Conservation (phyloP, 148 eudicot genomes). For the Vaccinium myrtillus region DNA sequence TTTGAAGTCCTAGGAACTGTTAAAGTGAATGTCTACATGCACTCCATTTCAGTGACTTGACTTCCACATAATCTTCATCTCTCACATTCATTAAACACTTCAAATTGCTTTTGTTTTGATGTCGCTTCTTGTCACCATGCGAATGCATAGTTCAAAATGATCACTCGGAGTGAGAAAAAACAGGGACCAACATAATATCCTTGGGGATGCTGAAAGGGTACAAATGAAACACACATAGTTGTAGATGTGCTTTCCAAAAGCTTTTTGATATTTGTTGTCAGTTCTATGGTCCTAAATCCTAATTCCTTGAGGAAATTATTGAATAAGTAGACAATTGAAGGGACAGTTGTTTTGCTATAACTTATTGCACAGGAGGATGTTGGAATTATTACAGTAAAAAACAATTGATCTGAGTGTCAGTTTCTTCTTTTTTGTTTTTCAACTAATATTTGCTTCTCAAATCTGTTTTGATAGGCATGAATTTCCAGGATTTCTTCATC, state of each 20-base stretch:
- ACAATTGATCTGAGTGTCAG: background rate
- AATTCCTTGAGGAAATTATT: background rate
- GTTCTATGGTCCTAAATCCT: background rate
- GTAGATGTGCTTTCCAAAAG: background rate
- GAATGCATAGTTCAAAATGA: background rate
- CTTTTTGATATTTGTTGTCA: background rate
- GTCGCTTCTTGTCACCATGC: background rate
- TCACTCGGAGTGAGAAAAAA: background rate
- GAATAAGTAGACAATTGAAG: background rate
- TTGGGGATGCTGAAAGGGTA: constrained; percentile 1
- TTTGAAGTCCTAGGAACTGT: background rate
- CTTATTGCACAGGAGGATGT: background rate
- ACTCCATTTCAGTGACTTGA: background rate
- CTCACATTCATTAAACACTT: background rate
- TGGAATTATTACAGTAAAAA: background rate
- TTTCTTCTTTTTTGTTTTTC: background rate
- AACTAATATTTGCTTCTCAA: background rate
- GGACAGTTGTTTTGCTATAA: background rate
- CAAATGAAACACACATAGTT: background rate
- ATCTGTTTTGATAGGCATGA: constrained; percentile 63
- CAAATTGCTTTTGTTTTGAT: background rate
- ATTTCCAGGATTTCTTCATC: constrained; percentile 80
- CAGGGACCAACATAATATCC: background rate
- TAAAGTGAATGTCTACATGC: background rate
- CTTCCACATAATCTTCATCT: background rate